Conservation (phyloP, 2,329 filamentous ascomycete genomes). For the Raffaelea deltoideospora region DNA sequence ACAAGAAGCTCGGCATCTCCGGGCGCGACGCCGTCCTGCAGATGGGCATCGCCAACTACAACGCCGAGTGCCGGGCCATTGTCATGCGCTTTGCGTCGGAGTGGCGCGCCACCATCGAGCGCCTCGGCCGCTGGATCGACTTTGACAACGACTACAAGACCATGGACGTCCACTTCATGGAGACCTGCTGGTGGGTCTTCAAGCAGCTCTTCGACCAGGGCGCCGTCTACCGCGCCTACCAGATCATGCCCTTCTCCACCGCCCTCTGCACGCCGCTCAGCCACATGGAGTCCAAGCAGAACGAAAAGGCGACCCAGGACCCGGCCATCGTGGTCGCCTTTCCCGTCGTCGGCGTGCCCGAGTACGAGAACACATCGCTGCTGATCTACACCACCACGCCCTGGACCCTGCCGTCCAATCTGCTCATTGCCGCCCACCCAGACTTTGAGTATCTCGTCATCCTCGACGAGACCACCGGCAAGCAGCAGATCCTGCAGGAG, state of each 20-base stretch:
- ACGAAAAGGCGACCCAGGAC: conserved; percentile 86
- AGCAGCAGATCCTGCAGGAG: conserved; percentile 75
- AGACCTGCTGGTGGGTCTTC: conserved; percentile 93
- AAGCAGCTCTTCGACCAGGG: conserved; percentile 85
- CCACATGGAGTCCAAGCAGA: conserved; percentile 89
- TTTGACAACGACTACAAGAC: conserved; percentile 98
- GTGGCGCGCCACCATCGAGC: conserved; percentile 78
- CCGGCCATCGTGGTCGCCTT: conserved; percentile 82
- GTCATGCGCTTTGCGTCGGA: conserved; percentile 83
- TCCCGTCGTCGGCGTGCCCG: conserved; percentile 63
- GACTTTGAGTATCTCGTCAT: conserved; percentile 78
- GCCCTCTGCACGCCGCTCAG: conserved; percentile 77
- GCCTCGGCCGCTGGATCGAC: conserved; percentile 89
- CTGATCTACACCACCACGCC: conserved; percentile 83
- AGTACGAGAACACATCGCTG: conserved; percentile 59
- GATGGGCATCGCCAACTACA: conserved; percentile 81
- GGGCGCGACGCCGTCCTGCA: conserved; percentile 71
- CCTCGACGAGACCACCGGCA: conserved; percentile 64
- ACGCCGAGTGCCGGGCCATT: conserved; percentile 78
- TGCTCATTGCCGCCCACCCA: conserved; percentile 55
- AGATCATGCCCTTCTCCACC: conserved; percentile 91
- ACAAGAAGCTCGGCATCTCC: conserved; percentile 85
- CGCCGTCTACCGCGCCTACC: conserved; percentile 76
- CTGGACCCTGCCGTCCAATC: conserved; percentile 67
- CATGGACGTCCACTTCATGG: conserved; percentile 93